phyloP scores from a whole-genome alignment of 192 early-diverging fungal species.

The Thamnidium elegans region DNA sequence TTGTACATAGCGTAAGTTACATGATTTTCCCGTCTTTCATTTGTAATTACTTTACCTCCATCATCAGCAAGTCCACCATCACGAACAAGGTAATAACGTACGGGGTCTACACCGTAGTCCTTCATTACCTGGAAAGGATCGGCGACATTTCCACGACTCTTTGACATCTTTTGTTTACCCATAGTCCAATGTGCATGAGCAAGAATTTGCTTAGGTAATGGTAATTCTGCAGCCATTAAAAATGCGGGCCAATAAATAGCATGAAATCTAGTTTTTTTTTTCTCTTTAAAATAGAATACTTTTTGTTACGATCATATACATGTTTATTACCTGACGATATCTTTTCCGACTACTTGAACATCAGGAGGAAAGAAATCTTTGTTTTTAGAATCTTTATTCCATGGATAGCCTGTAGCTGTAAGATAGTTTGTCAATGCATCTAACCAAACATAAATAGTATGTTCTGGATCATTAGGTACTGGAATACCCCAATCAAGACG shows the following conservation, averaged over 20 bases:
- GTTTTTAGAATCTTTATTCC: conserved; percentile 38
- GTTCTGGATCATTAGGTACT: conserved; percentile 82
- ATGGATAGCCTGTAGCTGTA: conserved; percentile 84
- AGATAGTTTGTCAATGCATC: conserved; percentile 94
- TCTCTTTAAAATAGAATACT: no score
- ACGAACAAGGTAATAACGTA: conserved; percentile 88
- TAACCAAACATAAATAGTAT: conserved; percentile 97
- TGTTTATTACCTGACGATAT: conserved; percentile 73
- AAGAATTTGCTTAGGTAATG: conserved; percentile 76
- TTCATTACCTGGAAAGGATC: conserved; percentile 75
- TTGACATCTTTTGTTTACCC: conserved; percentile 91
- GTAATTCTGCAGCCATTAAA: conserved; percentile 81
- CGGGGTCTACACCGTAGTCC: conserved; percentile 78
- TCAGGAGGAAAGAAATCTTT: conserved; percentile 61
- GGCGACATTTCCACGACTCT: conserved; percentile 88
- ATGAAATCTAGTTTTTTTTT: conserved; percentile 74
- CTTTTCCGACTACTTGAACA: conserved; percentile 91
- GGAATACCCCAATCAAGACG: conserved; percentile 88
- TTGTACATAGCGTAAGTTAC: conserved; percentile 2
- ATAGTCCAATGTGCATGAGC: conserved; percentile 96
- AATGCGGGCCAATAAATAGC: conserved; percentile 98
- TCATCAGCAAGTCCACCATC: conserved; percentile 89
- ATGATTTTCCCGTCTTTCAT: neutral
- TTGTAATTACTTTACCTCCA: conserved; percentile 46
- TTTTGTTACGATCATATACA: neutral